Evolutionary conservation across 164 flowering plant species (phyloP), one percentile per base, ranked within the genome.

Genomic region (Kingdonia uniflora): DNA sequence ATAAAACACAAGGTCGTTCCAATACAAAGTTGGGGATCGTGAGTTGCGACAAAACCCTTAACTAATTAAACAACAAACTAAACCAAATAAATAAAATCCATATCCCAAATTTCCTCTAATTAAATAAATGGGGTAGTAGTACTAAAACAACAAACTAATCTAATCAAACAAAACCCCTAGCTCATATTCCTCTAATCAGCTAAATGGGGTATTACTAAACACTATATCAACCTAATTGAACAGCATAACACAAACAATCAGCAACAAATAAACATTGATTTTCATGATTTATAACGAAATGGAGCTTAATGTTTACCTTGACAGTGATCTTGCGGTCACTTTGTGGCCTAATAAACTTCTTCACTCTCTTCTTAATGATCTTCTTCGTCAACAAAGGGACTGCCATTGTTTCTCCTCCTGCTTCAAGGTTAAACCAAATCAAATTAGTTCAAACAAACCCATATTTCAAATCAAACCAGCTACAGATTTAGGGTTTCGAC

Each of bases 331-430:
- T 68, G 21, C 84, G 74, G 41, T 79, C 84, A 37, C 77, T 59
- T 58, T 79, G 84, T 1, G 83, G 78, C 68, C 83, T 71, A 61
- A 65, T 74, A 62, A 78, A 76, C 65, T 74, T 48, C 75, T 76
- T 73, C 2, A 69, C 69, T 15, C 83, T 51, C 74, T 78, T 78
- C 80, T 78, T 78, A 46, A 78, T 69, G 41, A 78, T 68, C 76
- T 71, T 76, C 75, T 76, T 78, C 46, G 68, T 26, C 49, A 76
- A 53, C 61, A 78, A 48, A 20, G 80, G 80, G 11, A 76, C 78
- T 19, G 80, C 78, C 80, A 78, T 78, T 24, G 11, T 62, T 60
- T 24, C 63, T 19, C 40, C 57, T 54, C 15, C 55, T 41, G 14
- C 50, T 46, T 22, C 52, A 15, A 49, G 17, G 14, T 15, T 24